Conservation (phyloP, 768 basidiomycete species). For the Podaxis pistillaris region DNA sequence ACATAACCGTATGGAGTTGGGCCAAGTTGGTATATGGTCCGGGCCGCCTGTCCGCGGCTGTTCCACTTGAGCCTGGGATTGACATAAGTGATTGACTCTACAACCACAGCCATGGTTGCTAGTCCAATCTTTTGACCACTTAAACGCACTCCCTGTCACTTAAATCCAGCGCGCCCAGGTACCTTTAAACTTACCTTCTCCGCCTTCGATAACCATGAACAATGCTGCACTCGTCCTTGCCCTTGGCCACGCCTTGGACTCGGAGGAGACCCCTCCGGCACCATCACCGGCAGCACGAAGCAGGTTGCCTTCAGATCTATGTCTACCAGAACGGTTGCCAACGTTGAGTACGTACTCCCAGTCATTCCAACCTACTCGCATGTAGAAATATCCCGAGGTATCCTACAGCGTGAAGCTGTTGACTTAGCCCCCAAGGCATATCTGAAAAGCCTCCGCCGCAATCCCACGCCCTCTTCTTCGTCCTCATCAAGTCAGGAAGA, state of each 20-base stretch:
- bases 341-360: constrained; percentile 46
- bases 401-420: constrained; percentile 71
- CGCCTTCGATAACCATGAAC: constrained; percentile 45
- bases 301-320: constrained; percentile 48
- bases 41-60: neutral
- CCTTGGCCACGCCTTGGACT: constrained; percentile 30
- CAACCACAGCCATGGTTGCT: neutral
- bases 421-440: constrained; percentile 55
- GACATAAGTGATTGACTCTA: neutral
- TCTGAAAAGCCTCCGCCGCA: constrained; percentile 23
- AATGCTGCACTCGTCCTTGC: constrained; percentile 41
- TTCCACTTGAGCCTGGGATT: neutral
- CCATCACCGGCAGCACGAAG: constrained; percentile 29
- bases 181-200: neutral
- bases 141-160: neutral
- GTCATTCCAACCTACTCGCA: neutral
- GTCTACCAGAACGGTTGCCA: constrained; percentile 70
- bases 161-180: neutral
- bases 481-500: constrained; percentile 4
- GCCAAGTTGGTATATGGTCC: neutral
- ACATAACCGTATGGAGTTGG: neutral
- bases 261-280: constrained; percentile 1
- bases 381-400: constrained; percentile 40
- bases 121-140: neutral
- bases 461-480: neutral